Evolutionary conservation across 257 asterid species (phyloP).

Genomic region (Asclepias syriaca): DNA sequence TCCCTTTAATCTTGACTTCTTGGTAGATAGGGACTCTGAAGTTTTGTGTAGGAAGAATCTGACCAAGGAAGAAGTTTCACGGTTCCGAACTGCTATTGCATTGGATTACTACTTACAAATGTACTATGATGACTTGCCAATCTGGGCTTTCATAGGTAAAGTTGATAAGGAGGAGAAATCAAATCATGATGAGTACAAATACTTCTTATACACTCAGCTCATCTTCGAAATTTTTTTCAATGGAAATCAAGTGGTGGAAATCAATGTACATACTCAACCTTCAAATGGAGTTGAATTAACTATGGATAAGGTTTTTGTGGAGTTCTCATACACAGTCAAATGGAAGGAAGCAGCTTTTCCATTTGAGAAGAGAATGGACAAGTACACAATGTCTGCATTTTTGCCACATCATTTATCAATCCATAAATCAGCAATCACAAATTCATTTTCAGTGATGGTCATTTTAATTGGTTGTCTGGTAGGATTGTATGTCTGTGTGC

Average conservation of each 20-base stretch:
- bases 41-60: conserved; percentile 16
- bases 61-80: conserved; percentile 21
- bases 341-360: conserved; percentile 9
- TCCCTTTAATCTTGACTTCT: conserved; percentile 20
- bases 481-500: conserved; percentile 6
- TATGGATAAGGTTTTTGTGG: conserved; percentile 14
- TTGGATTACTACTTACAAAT: conserved; percentile 22
- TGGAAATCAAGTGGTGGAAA: conserved; percentile 11
- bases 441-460: conserved; percentile 13
- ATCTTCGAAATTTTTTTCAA: conserved; percentile 16
- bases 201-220: conserved; percentile 9
- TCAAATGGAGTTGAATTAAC: conserved; percentile 14
- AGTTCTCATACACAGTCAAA: conserved; percentile 13
- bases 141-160: conserved; percentile 22
- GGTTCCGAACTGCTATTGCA: conserved; percentile 14
- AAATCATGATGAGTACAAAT: conserved; percentile 7
- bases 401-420: conserved; percentile 8
- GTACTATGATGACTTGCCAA: conserved; percentile 25
- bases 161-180: conserved; percentile 1
- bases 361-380: conserved; percentile 23
- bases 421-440: conserved; percentile 15
- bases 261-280: not conserved
- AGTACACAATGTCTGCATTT: conserved; percentile 2
- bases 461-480: conserved; percentile 13
- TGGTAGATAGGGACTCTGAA: conserved; percentile 8